Conservation (phyloP, 192 early-diverging fungal genomes). For the Gaertneriomyces semiglobifer region DNA sequence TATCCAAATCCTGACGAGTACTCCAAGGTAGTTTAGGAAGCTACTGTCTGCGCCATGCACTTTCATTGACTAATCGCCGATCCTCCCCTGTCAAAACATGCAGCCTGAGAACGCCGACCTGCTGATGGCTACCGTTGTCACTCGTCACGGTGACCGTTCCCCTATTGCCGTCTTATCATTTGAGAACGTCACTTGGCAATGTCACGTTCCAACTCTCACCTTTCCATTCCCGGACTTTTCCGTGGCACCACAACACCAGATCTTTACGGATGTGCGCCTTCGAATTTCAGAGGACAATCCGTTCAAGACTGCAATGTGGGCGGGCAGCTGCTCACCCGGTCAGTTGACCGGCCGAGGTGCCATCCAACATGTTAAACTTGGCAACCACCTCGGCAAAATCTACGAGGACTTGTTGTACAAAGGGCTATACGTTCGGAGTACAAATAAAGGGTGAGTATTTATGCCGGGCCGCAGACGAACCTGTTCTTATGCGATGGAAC, state of each 20-base stretch:
- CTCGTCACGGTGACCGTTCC: conserved; percentile 1
- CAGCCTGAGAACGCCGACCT: background rate
- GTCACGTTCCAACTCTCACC: background rate
- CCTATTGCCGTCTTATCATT: background rate
- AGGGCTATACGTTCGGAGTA: background rate
- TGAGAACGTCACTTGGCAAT: conserved; percentile 6
- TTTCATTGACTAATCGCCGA: too few relatives aligned
- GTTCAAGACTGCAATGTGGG: background rate
- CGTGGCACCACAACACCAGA: background rate
- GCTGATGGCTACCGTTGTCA: background rate
- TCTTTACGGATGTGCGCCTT: background rate
- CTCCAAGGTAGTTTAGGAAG: too few relatives aligned
- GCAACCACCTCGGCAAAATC: background rate
- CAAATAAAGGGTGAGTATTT: too few relatives aligned
- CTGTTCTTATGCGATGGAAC: too few relatives aligned
- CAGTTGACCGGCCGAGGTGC: conserved; percentile 3
- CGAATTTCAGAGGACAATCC: background rate
- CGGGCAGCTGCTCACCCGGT: background rate
- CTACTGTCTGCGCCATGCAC: too few relatives aligned
- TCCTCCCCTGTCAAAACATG: too few relatives aligned
- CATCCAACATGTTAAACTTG: conserved; percentile 2
- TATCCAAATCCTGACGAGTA: too few relatives aligned
- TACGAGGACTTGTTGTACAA: background rate
- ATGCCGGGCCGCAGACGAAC: too few relatives aligned
- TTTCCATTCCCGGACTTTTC: background rate